A percentile compares a stretch with the other conserved stretches of the same genome.
Conservation (phyloP, 805 yeast genomes). For the Saturnispora sekii region DNA sequence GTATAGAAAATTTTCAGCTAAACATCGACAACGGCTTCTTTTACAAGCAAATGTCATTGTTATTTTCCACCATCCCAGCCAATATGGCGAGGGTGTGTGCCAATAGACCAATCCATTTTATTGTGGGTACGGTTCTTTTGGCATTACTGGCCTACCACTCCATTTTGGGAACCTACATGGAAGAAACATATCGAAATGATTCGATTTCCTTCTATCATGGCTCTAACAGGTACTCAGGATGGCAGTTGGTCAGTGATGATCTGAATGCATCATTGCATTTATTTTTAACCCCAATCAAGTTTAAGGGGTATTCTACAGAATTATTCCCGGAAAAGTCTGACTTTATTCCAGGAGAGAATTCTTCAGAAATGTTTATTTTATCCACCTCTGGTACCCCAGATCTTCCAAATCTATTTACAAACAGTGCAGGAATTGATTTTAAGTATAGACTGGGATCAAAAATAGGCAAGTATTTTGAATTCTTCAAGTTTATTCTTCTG, state of each 20-base stretch:
- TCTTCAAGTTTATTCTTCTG: slow-evolving; percentile 31
- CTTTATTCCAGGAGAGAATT: slow-evolving; percentile 31
- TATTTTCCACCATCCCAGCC: slow-evolving; percentile 22
- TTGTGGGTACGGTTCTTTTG: slow-evolving; percentile 57
- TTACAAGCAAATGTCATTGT: slow-evolving; percentile 7
- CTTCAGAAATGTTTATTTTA: slow-evolving; percentile 34
- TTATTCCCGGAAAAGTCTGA: slow-evolving; percentile 32
- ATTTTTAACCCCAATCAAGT: slow-evolving; percentile 47
- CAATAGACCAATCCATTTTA: slow-evolving; percentile 77
- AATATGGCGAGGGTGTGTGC: slow-evolving; percentile 44
- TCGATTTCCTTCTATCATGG: slow-evolving; percentile 30
- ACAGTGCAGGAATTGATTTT: slow-evolving; percentile 38
- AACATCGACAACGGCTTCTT: background rate
- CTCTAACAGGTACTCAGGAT: slow-evolving; percentile 28
- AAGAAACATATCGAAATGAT: slow-evolving; percentile 8
- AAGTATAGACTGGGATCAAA: slow-evolving; percentile 47
- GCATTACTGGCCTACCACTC: slow-evolving; percentile 78
- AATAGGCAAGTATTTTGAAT: slow-evolving; percentile 47
- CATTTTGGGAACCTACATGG: slow-evolving; percentile 52
- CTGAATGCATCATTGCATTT: slow-evolving; percentile 37
- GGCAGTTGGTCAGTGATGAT: slow-evolving; percentile 40
- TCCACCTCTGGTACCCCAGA: slow-evolving; percentile 22
- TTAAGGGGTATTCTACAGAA: slow-evolving; percentile 28
- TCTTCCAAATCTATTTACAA: slow-evolving; percentile 14
- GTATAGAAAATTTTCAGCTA: background rate